phyloP scores from a whole-genome alignment of 1,284 basidiomycete genomes.

The Spongiforma sp. region DNA sequence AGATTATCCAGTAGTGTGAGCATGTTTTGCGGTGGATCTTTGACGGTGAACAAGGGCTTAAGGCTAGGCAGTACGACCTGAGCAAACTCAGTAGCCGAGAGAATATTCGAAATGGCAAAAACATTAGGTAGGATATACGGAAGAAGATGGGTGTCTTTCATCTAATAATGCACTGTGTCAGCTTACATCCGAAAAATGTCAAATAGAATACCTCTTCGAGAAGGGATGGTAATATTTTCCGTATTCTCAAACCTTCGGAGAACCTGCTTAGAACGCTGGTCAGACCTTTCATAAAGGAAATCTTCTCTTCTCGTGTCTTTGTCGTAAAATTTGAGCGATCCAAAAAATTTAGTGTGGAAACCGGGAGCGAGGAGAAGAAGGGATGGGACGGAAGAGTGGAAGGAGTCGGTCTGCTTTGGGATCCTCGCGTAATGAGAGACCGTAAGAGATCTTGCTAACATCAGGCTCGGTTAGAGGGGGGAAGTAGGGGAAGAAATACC shows the following conservation, averaged over 20 bases:
- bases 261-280: conserved; percentile 85
- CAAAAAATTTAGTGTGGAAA: conserved; percentile 96
- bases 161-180: conserved; percentile 44
- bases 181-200: conserved; percentile 2
- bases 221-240: conserved; percentile 95
- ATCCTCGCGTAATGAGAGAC: conserved; percentile 80
- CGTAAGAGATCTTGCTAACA: conserved; percentile 68
- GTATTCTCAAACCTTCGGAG: conserved; percentile 83
- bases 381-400: conserved; percentile 79
- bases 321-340: conserved; percentile 96
- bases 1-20: conserved; percentile 92
- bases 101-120: conserved; percentile 86
- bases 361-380: conserved; percentile 97
- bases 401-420: conserved; percentile 77
- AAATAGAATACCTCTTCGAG: conserved; percentile 78
- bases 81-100: conserved; percentile 85
- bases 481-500: conserved; percentile 43
- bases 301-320: conserved; percentile 94
- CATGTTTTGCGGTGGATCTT: conserved; percentile 98
- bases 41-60: conserved; percentile 89
- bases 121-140: conserved; percentile 99
- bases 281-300: conserved; percentile 94
- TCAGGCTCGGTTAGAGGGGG: conserved; percentile 8
- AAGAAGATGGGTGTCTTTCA: conserved; percentile 91
- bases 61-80: conserved; percentile 84